A percentile compares a stretch with the other conserved stretches of the same genome.
Conservation (phyloP, 106 monocot species). For the Iris macrosiphon region DNA sequence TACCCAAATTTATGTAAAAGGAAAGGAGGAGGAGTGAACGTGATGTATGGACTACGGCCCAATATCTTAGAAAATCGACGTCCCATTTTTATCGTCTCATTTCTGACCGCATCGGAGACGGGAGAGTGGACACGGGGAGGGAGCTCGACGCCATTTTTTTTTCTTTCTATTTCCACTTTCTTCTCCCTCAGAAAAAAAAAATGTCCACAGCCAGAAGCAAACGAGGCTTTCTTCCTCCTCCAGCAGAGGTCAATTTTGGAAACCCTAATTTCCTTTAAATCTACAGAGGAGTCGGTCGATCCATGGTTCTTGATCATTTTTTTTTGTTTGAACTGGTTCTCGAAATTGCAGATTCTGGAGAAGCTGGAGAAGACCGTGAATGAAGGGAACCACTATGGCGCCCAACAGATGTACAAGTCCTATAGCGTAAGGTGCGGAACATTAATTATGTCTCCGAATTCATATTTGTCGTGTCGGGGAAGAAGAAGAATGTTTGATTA, state of each 20-base stretch:
- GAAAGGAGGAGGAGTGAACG: too few relatives aligned
- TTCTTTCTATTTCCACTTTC: neutral
- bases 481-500: too few relatives aligned
- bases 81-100: too few relatives aligned
- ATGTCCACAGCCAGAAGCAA: conserved; percentile 19
- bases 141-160: too few relatives aligned
- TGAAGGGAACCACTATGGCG: conserved; percentile 21
- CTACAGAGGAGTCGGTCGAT: neutral
- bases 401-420: conserved; percentile 27
- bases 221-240: conserved; percentile 24
- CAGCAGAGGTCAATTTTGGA: conserved; percentile 25
- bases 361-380: conserved; percentile 21
- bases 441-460: neutral
- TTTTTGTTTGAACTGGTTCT: neutral
- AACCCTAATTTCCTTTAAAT: neutral
- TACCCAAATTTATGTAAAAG: too few relatives aligned
- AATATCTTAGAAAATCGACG: too few relatives aligned
- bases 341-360: conserved; percentile 14
- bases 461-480: too few relatives aligned
- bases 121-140: too few relatives aligned
- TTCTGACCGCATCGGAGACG: too few relatives aligned
- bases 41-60: too few relatives aligned
- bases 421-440: conserved; percentile 18
- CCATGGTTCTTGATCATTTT: neutral
- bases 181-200: neutral